phyloP scores from a whole-genome alignment of 495 filamentous ascomycete genomes.

The Aspergillus funiculosus region DNA sequence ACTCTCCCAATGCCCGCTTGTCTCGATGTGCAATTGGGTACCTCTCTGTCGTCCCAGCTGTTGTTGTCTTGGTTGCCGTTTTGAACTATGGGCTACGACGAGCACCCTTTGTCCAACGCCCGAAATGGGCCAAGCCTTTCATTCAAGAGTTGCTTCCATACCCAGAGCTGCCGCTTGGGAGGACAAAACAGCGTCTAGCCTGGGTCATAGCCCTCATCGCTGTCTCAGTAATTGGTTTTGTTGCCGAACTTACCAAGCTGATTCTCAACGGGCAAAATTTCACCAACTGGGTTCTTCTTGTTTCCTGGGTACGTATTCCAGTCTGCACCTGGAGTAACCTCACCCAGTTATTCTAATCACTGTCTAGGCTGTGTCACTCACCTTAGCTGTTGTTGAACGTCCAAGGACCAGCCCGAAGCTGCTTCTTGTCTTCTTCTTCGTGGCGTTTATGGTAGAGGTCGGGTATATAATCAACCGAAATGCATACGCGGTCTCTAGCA shows the following conservation, averaged over 20 bases:
- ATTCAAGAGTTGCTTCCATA: slow-evolving; percentile 35
- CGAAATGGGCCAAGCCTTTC: slow-evolving; percentile 48
- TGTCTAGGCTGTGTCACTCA: slow-evolving; percentile 35
- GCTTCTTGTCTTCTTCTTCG: slow-evolving; percentile 29
- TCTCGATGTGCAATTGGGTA: slow-evolving; percentile 44
- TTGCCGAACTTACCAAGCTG: slow-evolving; percentile 35
- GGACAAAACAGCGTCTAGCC: slow-evolving; percentile 23
- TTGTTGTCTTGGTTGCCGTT: slow-evolving; percentile 35
- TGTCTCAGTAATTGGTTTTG: slow-evolving; percentile 36
- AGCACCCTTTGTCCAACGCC: slow-evolving; percentile 28
- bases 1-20: slow-evolving; percentile 44
- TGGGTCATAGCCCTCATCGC: slow-evolving; percentile 38
- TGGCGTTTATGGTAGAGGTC: slow-evolving; percentile 38
- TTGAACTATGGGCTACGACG: slow-evolving; percentile 30
- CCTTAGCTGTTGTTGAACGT: slow-evolving; percentile 44
- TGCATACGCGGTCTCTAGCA: slow-evolving; percentile 20
- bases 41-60: slow-evolving; percentile 42
- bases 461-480: slow-evolving; percentile 28
- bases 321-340: neutral
- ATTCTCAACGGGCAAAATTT: slow-evolving; percentile 27
- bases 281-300: slow-evolving; percentile 26
- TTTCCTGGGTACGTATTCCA: slow-evolving; percentile 43
- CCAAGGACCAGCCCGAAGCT: slow-evolving; percentile 41
- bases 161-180: slow-evolving; percentile 24
- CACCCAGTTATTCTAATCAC: neutral